Percentiles rank a stretch among this genome's conserved stretches.
phyloP scores from a whole-genome alignment of 768 basidiomycete species.

The Suillus americanus region DNA sequence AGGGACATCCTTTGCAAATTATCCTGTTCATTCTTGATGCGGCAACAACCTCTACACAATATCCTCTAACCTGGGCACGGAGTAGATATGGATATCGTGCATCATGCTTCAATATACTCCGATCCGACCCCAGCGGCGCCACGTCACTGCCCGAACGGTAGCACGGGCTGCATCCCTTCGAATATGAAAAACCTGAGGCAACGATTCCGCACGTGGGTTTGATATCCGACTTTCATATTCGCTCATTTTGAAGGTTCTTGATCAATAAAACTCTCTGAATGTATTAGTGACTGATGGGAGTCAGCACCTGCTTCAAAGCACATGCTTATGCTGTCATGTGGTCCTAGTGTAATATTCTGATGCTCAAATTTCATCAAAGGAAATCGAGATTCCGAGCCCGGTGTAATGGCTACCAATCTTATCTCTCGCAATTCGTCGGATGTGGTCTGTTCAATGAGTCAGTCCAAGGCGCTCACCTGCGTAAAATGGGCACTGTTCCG shows the following conservation, averaged over 20 bases:
- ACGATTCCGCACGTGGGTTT: background rate
- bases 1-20: background rate
- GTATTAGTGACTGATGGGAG: background rate
- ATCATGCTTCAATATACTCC: background rate
- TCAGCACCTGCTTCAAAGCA: background rate
- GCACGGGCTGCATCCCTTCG: background rate
- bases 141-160: background rate
- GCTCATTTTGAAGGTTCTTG: background rate
- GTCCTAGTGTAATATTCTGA: background rate
- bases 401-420: background rate
- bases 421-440: background rate
- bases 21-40: background rate
- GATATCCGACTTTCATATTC: slow-evolving; percentile 1
- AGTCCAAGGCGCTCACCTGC: background rate
- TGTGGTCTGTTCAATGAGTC: background rate
- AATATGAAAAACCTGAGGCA: background rate
- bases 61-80: background rate
- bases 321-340: background rate
- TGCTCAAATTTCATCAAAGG: background rate
- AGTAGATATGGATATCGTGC: background rate
- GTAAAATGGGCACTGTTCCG: background rate
- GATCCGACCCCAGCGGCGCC: slow-evolving; percentile 2
- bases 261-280: background rate
- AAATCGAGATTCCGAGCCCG: background rate
- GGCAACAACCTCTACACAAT: background rate